These are phyloP conservation scores for Galeopsis tetrahit DNA, from an alignment of 257 asterid genomes.

Conservation along the genomic window DNA sequence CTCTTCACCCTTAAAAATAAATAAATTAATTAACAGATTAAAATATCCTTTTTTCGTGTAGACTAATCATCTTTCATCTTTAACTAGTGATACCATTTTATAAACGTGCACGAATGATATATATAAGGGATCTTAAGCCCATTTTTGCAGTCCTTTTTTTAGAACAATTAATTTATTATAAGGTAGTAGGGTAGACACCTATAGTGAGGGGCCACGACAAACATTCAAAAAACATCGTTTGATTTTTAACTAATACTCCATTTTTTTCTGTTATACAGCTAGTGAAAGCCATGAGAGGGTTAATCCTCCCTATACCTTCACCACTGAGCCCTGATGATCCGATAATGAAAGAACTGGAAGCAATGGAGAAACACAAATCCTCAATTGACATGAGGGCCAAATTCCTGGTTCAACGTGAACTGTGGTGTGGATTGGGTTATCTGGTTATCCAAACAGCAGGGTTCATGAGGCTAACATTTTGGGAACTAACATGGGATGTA, in stretches of 20 bases:
- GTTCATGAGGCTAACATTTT: conserved; percentile 89
- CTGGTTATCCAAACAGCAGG: conserved; percentile 74
- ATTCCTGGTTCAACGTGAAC: conserved; percentile 57
- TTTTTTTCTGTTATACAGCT: conserved; percentile 49
- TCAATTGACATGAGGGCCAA: conserved; percentile 66
- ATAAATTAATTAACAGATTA: background rate
- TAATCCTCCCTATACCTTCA: conserved; percentile 57
- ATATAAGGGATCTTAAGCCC: too few relatives aligned
- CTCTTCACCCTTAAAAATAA: background rate
- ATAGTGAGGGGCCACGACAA: conserved; percentile 1
- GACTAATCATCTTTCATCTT: too few relatives aligned
- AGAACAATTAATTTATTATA: too few relatives aligned
- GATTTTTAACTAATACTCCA: background rate
- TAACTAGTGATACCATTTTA: background rate
- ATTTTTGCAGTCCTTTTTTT: too few relatives aligned
- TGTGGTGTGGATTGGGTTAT: conserved; percentile 74
- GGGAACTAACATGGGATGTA: conserved; percentile 97
- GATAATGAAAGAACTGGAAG: conserved; percentile 52
- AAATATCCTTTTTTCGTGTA: background rate
- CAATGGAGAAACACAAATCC: conserved; percentile 64
- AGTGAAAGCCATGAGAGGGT: conserved; percentile 76
- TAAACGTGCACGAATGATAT: too few relatives aligned
- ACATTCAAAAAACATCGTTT: background rate
- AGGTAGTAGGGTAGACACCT: too few relatives aligned
- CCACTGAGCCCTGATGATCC: conserved; percentile 49